Evolutionary conservation across 2,329 filamentous ascomycete genomes (phyloP).

Genomic region (Corynespora cassiicola): DNA sequence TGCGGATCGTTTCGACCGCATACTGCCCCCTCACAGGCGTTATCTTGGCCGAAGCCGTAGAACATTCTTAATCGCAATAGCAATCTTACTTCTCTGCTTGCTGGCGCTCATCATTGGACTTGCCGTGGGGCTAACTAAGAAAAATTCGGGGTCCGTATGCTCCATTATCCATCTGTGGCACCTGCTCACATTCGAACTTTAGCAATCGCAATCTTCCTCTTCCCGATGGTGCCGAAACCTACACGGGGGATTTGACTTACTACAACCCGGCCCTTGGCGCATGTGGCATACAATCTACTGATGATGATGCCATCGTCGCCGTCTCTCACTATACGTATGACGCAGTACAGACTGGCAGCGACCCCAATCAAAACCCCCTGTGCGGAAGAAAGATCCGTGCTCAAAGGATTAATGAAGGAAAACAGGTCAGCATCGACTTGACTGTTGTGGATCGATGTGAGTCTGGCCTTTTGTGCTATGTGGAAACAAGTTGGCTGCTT

Average conservation of each 20-base stretch:
- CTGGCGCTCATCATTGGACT: constrained; percentile 51
- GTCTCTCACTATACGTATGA: constrained; percentile 74
- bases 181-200: constrained; percentile 11
- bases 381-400: constrained; percentile 73
- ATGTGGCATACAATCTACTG: constrained; percentile 66
- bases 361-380: constrained; percentile 68
- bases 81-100: constrained; percentile 37
- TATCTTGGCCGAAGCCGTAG: constrained; percentile 49
- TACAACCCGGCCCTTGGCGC: constrained; percentile 72
- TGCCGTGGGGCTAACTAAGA: constrained; percentile 45
- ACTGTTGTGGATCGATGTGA: constrained; percentile 73
- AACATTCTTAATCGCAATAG: constrained; percentile 44
- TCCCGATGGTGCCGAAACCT: constrained; percentile 58
- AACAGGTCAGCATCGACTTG: constrained; percentile 62
- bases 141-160: constrained; percentile 16
- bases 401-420: constrained; percentile 55
- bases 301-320: constrained; percentile 67
- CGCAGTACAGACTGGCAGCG: constrained; percentile 56
- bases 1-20: constrained; percentile 40
- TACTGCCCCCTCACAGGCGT: constrained; percentile 45
- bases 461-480: constrained; percentile 11
- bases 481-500: no score
- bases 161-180: not conserved
- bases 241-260: constrained; percentile 72
- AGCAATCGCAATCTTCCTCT: constrained; percentile 56